Conservation (phyloP, 106 monocot species). For the Amphibolis antarctica region DNA sequence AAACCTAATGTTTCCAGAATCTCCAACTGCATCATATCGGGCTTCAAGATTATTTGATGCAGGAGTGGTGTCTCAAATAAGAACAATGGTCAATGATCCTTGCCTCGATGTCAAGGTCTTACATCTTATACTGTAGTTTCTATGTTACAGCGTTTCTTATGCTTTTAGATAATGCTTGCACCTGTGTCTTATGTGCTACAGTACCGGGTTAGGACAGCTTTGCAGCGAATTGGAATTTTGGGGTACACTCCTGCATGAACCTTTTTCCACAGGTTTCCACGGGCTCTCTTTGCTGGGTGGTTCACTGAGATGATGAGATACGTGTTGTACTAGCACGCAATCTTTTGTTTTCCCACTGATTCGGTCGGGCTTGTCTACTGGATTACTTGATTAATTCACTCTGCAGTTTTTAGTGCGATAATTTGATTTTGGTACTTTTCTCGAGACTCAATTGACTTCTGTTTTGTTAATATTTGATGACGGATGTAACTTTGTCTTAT, state of each 20-base stretch:
- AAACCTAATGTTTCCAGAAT: conserved; percentile 44
- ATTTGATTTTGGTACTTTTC: neutral
- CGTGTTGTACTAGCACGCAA: too few species aligned
- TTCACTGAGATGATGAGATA: neutral
- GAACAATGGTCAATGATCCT: conserved; percentile 64
- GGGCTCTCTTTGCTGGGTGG: neutral
- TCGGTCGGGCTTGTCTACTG: neutral
- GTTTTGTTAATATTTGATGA: too few species aligned
- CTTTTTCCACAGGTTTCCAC: neutral
- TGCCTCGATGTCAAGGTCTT: conserved; percentile 88
- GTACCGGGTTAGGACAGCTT: conserved; percentile 55
- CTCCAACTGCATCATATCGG: conserved; percentile 27
- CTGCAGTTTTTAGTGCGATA: neutral
- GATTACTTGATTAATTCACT: neutral
- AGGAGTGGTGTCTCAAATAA: conserved; percentile 67
- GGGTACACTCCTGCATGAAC: neutral
- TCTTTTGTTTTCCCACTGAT: too few species aligned
- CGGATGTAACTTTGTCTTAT: too few species aligned
- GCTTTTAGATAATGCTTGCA: neutral
- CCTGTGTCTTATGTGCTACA: conserved; percentile 16
- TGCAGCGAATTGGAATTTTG: conserved; percentile 24
- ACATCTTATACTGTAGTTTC: neutral
- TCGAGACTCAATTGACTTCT: neutral
- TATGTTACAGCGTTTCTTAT: neutral
- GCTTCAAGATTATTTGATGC: conserved; percentile 40